Conservation (phyloP, 441 rosid species). For the Euphorbia celastroides region DNA sequence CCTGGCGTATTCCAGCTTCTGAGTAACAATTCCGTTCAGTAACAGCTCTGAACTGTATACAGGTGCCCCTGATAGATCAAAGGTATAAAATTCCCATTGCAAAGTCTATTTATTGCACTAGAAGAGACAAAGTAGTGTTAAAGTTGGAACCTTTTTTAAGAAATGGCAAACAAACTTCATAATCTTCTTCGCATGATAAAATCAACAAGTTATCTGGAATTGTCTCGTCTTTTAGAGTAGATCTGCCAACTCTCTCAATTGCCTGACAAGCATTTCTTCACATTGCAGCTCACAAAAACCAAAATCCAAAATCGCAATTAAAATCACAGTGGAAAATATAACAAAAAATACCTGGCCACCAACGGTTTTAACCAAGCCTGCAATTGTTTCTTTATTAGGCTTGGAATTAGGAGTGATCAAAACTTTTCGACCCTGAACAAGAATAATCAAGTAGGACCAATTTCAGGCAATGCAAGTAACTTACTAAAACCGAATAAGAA, state of each 20-base stretch:
- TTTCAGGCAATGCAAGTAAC: slow-evolving; percentile 13
- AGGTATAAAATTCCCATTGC: background rate
- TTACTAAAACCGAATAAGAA: background rate
- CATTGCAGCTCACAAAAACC: background rate
- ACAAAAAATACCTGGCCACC: slow-evolving; percentile 52
- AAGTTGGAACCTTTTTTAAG: slow-evolving; percentile 54
- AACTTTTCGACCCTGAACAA: slow-evolving; percentile 57
- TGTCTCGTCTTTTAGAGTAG: slow-evolving; percentile 43
- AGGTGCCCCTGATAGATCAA: slow-evolving; percentile 42
- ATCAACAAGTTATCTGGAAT: slow-evolving; percentile 50
- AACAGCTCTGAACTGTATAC: slow-evolving; percentile 79
- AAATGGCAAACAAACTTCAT: slow-evolving; percentile 42
- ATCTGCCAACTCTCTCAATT: slow-evolving; percentile 56
- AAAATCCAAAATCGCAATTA: background rate
- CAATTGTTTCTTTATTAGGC: slow-evolving; percentile 63
- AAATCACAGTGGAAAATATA: background rate
- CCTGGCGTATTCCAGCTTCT: slow-evolving; percentile 79
- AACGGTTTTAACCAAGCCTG: slow-evolving; percentile 61
- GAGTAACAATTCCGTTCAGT: slow-evolving; percentile 75
- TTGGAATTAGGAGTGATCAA: slow-evolving; percentile 60
- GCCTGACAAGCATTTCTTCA: slow-evolving; percentile 40
- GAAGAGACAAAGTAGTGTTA: background rate
- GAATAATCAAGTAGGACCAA: background rate
- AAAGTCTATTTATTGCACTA: background rate
- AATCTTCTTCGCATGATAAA: slow-evolving; percentile 79